phyloP scores from a whole-genome alignment of 495 filamentous ascomycete genomes.

The Tuber microsphaerosporum region DNA sequence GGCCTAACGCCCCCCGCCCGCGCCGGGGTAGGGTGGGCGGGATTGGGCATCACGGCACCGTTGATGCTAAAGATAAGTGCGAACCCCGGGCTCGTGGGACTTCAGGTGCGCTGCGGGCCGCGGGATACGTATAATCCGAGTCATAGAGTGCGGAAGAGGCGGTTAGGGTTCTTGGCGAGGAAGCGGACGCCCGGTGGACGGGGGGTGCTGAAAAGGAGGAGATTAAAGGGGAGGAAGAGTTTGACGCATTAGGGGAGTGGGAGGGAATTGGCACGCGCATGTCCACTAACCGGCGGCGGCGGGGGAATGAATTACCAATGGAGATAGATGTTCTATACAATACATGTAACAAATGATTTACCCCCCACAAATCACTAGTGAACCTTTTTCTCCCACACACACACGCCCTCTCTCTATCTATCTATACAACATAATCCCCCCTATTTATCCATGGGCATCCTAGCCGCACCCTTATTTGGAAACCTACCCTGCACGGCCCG shows the following conservation, averaged over 20 bases:
- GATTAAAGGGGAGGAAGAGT: constrained; percentile 54
- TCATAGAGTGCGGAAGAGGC: constrained; percentile 63
- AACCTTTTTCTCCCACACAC: background rate
- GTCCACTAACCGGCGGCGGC: too few species aligned
- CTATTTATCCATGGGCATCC: background rate
- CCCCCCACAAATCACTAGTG: background rate
- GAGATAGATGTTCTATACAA: background rate
- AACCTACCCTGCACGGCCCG: constrained; percentile 49
- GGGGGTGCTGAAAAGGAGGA: constrained; percentile 53
- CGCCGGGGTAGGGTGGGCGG: constrained; percentile 11
- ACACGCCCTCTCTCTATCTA: background rate
- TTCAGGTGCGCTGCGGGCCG: constrained; percentile 52
- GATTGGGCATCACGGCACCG: constrained; percentile 43
- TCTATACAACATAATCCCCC: background rate
- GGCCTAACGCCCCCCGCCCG: constrained; percentile 38
- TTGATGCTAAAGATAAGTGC: constrained; percentile 50
- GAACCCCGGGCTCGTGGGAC: constrained; percentile 46
- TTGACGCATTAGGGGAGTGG: constrained; percentile 52
- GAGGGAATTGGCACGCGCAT: background rate
- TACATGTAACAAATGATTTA: constrained; percentile 12
- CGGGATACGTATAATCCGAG: constrained; percentile 60
- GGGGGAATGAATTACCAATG: background rate
- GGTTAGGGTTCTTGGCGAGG: constrained; percentile 61
- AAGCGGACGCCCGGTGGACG: constrained; percentile 53
- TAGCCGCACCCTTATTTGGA: background rate